These are phyloP conservation scores for Monarda citriodora DNA, from an alignment of 305 asterid species.

Conservation along the genomic window DNA sequence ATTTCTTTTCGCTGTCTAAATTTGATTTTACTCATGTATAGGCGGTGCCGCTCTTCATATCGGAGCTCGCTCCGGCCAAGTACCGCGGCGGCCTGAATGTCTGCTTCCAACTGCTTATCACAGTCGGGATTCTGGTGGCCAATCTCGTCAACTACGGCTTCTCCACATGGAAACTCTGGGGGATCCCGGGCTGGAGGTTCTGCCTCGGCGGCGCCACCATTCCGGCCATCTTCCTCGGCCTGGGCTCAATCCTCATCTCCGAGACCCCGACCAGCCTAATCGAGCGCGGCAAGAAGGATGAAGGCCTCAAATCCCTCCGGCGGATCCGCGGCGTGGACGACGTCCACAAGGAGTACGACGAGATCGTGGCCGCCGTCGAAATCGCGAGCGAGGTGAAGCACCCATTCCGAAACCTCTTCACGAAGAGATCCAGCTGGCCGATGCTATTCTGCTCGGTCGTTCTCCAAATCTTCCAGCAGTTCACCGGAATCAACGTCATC, in stretches of 20 bases:
- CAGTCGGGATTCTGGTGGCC: slow-evolving; percentile 30
- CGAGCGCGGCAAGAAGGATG: slow-evolving; percentile 20
- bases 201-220: slow-evolving; percentile 33
- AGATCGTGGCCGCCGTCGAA: slow-evolving; percentile 6
- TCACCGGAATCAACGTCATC: slow-evolving; percentile 54
- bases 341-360: slow-evolving; percentile 5
- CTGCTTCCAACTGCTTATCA: slow-evolving; percentile 29
- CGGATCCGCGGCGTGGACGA: slow-evolving; percentile 26
- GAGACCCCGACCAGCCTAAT: slow-evolving; percentile 38
- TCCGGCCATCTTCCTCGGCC: slow-evolving; percentile 32
- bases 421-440: slow-evolving; percentile 29
- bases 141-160: slow-evolving; percentile 24
- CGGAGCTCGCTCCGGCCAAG: slow-evolving; percentile 36
- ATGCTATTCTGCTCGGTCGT: slow-evolving; percentile 29
- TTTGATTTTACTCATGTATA: no score
- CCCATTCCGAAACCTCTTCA: slow-evolving; percentile 21
- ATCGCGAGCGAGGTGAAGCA: slow-evolving; percentile 23
- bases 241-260: slow-evolving; percentile 19
- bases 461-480: slow-evolving; percentile 34
- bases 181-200: slow-evolving; percentile 30
- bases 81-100: slow-evolving; percentile 35
- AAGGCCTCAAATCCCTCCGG: slow-evolving; percentile 21
- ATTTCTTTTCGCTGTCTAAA: no score
- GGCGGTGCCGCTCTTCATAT: slow-evolving; percentile 38
- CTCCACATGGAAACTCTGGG: background rate